These are phyloP conservation scores for Plasmodium relictum DNA, from an alignment of 169 alveolate species.

Conservation along the genomic window DNA sequence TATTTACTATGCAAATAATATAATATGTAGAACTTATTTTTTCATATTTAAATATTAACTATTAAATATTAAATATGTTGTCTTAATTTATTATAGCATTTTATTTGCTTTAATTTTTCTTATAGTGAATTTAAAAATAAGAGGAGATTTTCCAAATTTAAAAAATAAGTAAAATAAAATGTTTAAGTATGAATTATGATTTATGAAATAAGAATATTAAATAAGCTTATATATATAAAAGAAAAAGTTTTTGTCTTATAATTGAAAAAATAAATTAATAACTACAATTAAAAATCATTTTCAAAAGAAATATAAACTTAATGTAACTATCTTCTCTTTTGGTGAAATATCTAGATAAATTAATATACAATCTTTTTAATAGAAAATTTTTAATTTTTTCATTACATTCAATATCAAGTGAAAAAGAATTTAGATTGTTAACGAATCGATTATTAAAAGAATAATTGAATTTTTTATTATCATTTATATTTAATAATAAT, in stretches of 20 bases:
- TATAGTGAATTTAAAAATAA: conserved; percentile 52
- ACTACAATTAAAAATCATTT: conserved; percentile 3
- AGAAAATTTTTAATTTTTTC: conserved; percentile 31
- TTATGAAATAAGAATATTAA: too few species aligned
- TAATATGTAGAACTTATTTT: too few species aligned
- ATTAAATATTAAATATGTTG: background rate
- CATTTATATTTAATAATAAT: conserved; percentile 47
- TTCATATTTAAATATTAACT: too few species aligned
- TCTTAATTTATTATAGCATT: conserved; percentile 14
- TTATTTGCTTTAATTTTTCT: conserved; percentile 41
- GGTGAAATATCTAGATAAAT: conserved; percentile 39
- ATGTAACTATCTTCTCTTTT: conserved; percentile 11
- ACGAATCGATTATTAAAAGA: conserved; percentile 29
- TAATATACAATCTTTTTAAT: conserved; percentile 45
- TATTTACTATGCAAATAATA: too few species aligned
- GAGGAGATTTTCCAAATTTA: conserved; percentile 38
- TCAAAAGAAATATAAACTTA: conserved; percentile 39
- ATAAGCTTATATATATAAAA: too few species aligned
- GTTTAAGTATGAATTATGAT: too few species aligned
- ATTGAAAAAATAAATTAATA: too few species aligned
- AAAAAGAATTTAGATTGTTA: conserved; percentile 24
- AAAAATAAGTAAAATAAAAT: conserved; percentile 5
- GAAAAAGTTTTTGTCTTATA: too few species aligned
- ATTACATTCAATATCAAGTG: conserved; percentile 51
- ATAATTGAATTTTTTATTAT: conserved; percentile 14